Conservation (phyloP, 2,329 filamentous ascomycete species). For the Thelonectria rubi region DNA sequence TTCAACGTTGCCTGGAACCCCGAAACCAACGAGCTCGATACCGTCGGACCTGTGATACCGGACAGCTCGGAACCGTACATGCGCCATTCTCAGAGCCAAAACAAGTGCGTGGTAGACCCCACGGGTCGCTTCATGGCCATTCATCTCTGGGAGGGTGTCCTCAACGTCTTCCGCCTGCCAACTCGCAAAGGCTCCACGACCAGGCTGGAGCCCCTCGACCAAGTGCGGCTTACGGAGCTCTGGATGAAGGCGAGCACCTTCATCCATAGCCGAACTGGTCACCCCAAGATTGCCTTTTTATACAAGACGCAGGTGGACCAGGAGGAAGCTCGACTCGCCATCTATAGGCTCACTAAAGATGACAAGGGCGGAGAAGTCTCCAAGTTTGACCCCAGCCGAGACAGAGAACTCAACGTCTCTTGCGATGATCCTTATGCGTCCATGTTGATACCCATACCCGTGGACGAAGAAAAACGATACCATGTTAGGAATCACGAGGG, state of each 20-base stretch:
- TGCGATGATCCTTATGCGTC: slow-evolving; percentile 65
- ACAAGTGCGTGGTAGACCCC: slow-evolving; percentile 85
- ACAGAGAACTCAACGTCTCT: slow-evolving; percentile 63
- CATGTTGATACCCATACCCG: slow-evolving; percentile 70
- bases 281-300: slow-evolving; percentile 66
- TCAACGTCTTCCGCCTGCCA: slow-evolving; percentile 63
- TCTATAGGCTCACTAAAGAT: slow-evolving; percentile 67
- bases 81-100: slow-evolving; percentile 83
- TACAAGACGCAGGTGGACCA: slow-evolving; percentile 64
- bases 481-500: slow-evolving; percentile 64
- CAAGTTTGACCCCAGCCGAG: slow-evolving; percentile 63
- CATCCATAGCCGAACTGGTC: slow-evolving; percentile 65
- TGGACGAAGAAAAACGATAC: slow-evolving; percentile 67
- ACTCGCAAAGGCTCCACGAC: slow-evolving; percentile 55
- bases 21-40: slow-evolving; percentile 59
- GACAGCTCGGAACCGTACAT: slow-evolving; percentile 68
- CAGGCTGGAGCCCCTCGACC: slow-evolving; percentile 60
- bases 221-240: slow-evolving; percentile 66
- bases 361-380: slow-evolving; percentile 65
- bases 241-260: slow-evolving; percentile 68
- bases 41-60: slow-evolving; percentile 59
- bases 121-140: slow-evolving; percentile 69
- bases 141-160: slow-evolving; percentile 68
- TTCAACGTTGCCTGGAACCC: slow-evolving; percentile 89
- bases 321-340: slow-evolving; percentile 63